These are phyloP conservation scores for Musa beccarii DNA, from an alignment of 176 grass and related monocot genomes.

Conservation along the genomic window DNA sequence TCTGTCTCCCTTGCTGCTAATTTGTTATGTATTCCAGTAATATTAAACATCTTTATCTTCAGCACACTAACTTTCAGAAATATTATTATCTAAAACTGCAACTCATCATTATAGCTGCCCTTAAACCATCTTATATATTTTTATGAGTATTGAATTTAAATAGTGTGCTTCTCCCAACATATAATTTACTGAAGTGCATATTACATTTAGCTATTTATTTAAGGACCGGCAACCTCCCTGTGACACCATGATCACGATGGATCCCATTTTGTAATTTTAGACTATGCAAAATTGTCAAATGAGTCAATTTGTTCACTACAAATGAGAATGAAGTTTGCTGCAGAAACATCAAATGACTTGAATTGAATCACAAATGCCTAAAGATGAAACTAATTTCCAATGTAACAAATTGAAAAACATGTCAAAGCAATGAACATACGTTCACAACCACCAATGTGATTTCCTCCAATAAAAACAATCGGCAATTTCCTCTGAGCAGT, in stretches of 20 bases:
- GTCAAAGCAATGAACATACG: conserved; percentile 26
- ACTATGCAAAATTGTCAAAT: neutral
- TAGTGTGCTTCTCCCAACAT: neutral
- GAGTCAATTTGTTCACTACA: neutral
- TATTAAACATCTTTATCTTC: too few relatives aligned
- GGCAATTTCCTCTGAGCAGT: conserved; percentile 68
- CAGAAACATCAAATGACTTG: too few relatives aligned
- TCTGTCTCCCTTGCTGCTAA: too few relatives aligned
- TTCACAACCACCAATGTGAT: conserved; percentile 69
- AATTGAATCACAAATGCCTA: neutral
- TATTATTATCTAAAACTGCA: too few relatives aligned
- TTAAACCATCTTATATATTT: too few relatives aligned
- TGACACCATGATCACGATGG: neutral
- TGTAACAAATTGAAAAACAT: conserved; percentile 5
- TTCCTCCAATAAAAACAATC: conserved; percentile 79
- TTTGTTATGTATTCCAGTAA: too few relatives aligned
- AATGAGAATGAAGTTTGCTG: too few relatives aligned
- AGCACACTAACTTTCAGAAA: too few relatives aligned
- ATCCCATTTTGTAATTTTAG: neutral
- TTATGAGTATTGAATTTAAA: too few relatives aligned
- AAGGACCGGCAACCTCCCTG: neutral
- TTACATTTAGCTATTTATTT: neutral
- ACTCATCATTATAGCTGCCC: too few relatives aligned
- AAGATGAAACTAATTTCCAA: neutral
- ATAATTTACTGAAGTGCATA: too few relatives aligned